Evolutionary conservation across 176 grass and related monocot species (phyloP).

Genomic region (Canna indica): DNA sequence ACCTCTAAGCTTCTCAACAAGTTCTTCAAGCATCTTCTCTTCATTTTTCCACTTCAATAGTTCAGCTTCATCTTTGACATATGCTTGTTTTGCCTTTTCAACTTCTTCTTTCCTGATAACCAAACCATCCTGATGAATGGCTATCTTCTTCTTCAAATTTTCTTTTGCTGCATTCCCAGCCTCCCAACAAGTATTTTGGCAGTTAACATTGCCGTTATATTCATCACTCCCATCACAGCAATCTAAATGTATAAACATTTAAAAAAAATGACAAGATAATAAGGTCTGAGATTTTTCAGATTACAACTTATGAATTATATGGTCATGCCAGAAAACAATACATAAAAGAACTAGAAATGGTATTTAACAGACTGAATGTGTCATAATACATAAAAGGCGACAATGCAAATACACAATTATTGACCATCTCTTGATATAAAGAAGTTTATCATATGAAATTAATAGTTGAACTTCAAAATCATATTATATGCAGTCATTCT

Average conservation of each 20-base stretch:
- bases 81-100: slow-evolving; percentile 67
- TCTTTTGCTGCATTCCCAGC: slow-evolving; percentile 81
- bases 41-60: slow-evolving; percentile 65
- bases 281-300: neutral
- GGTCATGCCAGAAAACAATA: neutral
- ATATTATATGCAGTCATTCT: no score
- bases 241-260: slow-evolving; percentile 34
- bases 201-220: slow-evolving; percentile 63
- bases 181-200: slow-evolving; percentile 91
- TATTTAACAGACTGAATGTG: neutral
- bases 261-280: neutral
- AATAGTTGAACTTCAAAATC: no score
- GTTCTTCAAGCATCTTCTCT: slow-evolving; percentile 72
- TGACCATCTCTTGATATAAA: no score
- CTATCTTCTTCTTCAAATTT: slow-evolving; percentile 79
- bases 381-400: neutral
- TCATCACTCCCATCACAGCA: slow-evolving; percentile 98
- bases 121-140: slow-evolving; percentile 63
- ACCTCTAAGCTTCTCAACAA: slow-evolving; percentile 92
- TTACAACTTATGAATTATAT: neutral
- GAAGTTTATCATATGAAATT: neutral
- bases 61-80: slow-evolving; percentile 77
- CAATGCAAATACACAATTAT: no score
- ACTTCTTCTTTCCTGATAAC: slow-evolving; percentile 62
- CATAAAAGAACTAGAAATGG: neutral